Conservation (phyloP, 176 grass and related monocot species). For the Hordeum marinum region DNA sequence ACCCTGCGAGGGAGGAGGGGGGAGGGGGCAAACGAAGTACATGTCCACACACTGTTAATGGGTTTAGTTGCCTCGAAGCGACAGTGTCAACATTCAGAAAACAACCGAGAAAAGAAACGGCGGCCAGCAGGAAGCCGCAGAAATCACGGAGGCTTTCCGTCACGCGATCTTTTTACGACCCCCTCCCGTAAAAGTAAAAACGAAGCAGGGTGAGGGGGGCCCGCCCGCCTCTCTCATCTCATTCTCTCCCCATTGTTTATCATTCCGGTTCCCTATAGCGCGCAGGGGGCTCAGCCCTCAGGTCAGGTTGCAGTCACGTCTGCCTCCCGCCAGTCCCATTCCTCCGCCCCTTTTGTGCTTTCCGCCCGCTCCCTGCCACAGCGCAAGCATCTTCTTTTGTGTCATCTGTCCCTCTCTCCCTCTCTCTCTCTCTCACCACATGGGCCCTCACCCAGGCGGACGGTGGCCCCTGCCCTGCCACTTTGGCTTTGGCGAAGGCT, state of each 20-base stretch:
- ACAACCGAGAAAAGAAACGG: too few relatives aligned
- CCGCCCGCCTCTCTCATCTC: background rate
- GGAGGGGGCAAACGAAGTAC: too few relatives aligned
- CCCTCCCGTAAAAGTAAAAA: background rate
- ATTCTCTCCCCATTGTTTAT: background rate
- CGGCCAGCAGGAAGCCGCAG: too few relatives aligned
- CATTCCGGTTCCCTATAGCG: constrained; percentile 24
- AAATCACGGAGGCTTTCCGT: too few relatives aligned
- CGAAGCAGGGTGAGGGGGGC: too few relatives aligned
- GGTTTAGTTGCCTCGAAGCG: too few relatives aligned
- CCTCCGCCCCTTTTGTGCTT: constrained; percentile 28
- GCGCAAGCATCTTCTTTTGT: constrained; percentile 74
- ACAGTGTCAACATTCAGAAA: too few relatives aligned
- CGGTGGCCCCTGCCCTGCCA: background rate
- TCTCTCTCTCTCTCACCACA: background rate
- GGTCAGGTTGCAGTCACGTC: constrained; percentile 72
- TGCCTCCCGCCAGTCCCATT: constrained; percentile 29
- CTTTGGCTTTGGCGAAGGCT: constrained; percentile 33
- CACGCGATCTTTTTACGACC: too few relatives aligned
- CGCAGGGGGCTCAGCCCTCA: background rate
- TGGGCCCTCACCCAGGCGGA: background rate
- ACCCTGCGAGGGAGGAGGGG: too few relatives aligned
- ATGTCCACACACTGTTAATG: too few relatives aligned
- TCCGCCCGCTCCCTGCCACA: constrained; percentile 27
- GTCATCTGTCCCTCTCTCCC: constrained; percentile 29